Conservation (phyloP, 257 asterid genomes). For the Phtheirospermum japonicum region DNA sequence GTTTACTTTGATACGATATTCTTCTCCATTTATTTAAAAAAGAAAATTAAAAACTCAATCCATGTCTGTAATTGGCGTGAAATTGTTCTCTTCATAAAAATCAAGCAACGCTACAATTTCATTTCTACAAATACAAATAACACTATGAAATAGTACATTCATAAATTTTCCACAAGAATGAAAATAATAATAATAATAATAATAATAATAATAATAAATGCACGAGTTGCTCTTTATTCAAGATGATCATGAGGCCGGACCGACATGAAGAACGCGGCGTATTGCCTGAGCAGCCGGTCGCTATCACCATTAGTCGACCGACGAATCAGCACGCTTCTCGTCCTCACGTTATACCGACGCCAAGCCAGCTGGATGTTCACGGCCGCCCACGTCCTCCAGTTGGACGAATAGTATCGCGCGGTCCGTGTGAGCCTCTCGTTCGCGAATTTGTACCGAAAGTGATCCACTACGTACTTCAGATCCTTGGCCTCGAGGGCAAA, state of each 20-base stretch:
- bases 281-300: constrained; percentile 66
- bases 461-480: constrained; percentile 73
- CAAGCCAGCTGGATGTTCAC: constrained; percentile 83
- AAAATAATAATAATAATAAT: background rate
- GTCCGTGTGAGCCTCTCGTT: constrained; percentile 72
- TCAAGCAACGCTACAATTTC: no score
- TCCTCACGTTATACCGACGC: constrained; percentile 61
- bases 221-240: constrained; percentile 37
- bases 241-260: constrained; percentile 92
- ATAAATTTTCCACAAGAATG: no score
- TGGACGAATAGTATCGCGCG: constrained; percentile 69
- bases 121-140: no score
- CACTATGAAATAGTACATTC: no score
- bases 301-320: constrained; percentile 33
- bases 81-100: no score
- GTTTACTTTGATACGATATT: no score
- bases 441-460: constrained; percentile 79
- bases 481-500: constrained; percentile 60
- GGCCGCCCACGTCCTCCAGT: constrained; percentile 97
- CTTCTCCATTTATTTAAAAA: no score
- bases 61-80: no score
- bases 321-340: constrained; percentile 34
- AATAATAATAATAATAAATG: background rate
- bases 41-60: no score
- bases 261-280: constrained; percentile 84